Conservation (phyloP, 2,329 filamentous ascomycete genomes). For the Phialophora tarda region DNA sequence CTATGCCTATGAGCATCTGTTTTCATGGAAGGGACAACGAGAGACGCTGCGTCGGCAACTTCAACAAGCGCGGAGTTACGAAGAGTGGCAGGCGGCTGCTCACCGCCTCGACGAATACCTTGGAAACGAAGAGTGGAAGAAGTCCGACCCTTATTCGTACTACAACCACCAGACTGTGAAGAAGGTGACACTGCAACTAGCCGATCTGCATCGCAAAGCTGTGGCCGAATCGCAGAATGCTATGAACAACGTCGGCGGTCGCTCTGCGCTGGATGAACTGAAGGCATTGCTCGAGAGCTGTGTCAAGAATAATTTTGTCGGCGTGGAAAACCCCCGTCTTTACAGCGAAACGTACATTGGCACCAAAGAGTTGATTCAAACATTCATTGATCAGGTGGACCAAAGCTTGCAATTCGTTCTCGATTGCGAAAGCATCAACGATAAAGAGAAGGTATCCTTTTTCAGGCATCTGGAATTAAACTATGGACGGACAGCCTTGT, state of each 20-base stretch:
- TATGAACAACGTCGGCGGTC: slow-evolving; percentile 35
- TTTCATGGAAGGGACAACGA: slow-evolving; percentile 84
- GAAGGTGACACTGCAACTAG: slow-evolving; percentile 76
- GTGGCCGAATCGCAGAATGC: slow-evolving; percentile 45
- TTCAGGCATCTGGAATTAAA: slow-evolving; percentile 92
- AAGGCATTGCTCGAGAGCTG: slow-evolving; percentile 81
- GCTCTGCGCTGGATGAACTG: slow-evolving; percentile 71
- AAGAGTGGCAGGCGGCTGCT: slow-evolving; percentile 82
- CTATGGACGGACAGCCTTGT: slow-evolving; percentile 89
- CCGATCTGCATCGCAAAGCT: slow-evolving; percentile 52
- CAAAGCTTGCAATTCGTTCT: slow-evolving; percentile 69
- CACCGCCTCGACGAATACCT: slow-evolving; percentile 79
- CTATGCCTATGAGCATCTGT: slow-evolving; percentile 85
- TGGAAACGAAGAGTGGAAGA: slow-evolving; percentile 66
- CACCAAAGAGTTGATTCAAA: slow-evolving; percentile 92
- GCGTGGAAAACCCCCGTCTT: slow-evolving; percentile 89
- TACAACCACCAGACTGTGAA: slow-evolving; percentile 87
- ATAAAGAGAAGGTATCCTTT: slow-evolving; percentile 76
- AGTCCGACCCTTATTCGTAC: slow-evolving; percentile 67
- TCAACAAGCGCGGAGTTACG: slow-evolving; percentile 73
- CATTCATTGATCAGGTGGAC: slow-evolving; percentile 76
- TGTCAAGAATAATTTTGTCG: slow-evolving; percentile 97
- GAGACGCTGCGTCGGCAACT: slow-evolving; percentile 73
- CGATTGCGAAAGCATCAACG: slow-evolving; percentile 68
- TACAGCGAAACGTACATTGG: slow-evolving; percentile 98